Percentiles rank a stretch among this genome's conserved stretches.
Evolutionary conservation across 768 basidiomycete species (phyloP).

Genomic region (Tylopilus rubrobrunneus): DNA sequence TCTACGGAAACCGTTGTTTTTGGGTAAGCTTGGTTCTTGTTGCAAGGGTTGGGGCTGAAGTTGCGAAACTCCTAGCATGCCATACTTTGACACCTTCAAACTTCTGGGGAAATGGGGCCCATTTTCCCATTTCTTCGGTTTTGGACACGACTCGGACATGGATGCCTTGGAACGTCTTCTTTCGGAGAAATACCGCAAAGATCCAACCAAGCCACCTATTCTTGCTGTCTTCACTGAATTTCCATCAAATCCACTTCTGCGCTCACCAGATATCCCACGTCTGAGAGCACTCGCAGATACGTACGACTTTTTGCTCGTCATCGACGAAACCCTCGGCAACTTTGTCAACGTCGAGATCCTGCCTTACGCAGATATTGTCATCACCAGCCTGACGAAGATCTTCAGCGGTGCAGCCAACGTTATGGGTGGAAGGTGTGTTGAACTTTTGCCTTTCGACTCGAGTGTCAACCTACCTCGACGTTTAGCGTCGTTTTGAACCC

Average conservation of each 20-base stretch:
- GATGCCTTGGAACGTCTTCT: conserved; percentile 67
- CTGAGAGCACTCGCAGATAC: conserved; percentile 80
- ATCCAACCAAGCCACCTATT: conserved; percentile 52
- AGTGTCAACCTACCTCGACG: background rate
- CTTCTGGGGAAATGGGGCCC: conserved; percentile 95
- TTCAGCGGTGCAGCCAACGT: conserved; percentile 94
- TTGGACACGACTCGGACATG: conserved; percentile 73
- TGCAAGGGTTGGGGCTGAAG: background rate
- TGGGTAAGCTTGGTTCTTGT: conserved; percentile 57
- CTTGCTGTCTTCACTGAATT: conserved; percentile 89
- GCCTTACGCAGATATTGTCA: conserved; percentile 83
- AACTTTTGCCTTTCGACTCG: background rate
- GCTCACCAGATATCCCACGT: conserved; percentile 73
- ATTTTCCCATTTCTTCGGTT: conserved; percentile 84
- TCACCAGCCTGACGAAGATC: conserved; percentile 90
- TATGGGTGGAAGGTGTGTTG: conserved; percentile 90
- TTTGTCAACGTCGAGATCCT: conserved; percentile 91
- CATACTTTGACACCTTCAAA: conserved; percentile 93
- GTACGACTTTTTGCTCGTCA: conserved; percentile 80
- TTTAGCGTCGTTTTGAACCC: conserved; percentile 86
- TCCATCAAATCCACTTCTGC: conserved; percentile 93
- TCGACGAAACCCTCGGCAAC: conserved; percentile 95
- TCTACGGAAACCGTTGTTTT: conserved; percentile 86
- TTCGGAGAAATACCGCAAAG: conserved; percentile 35
- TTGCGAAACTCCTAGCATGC: conserved; percentile 58